Evolutionary conservation across 2,329 filamentous ascomycete genomes (phyloP), one percentile per base, ranked within the genome.

Genomic region (Bipolaris cookei): DNA sequence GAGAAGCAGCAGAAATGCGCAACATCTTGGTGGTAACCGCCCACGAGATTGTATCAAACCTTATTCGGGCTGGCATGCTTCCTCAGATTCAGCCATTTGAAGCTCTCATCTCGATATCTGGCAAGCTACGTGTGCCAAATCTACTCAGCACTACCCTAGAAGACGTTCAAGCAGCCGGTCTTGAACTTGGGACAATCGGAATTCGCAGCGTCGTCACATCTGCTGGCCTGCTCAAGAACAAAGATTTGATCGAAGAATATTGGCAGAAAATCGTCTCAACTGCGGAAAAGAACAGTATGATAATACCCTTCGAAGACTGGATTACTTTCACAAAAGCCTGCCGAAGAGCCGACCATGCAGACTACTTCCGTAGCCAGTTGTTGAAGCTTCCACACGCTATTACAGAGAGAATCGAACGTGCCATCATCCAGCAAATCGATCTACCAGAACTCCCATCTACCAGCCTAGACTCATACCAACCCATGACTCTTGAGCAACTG

Each of bases 251-350:
- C 25, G 63, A 74, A 46, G 50, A 68, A n/a, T 56, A 64, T n/a
- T 77, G 76, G 76, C 54, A 58, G 2, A 49, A 47, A 4, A 59
- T 75, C 28, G 68, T 69, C 18, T 58, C 58, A 6, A 37, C 46
- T 14, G 67, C 70, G 11, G 66, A 72, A 44, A 44, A 41, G 2
- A 58, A 71, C 18, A 67, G 69, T 42, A 43, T 44, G 14, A 59
- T 61, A 28, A 63, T 75, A 21, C 43, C 55, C 3, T 56, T 64
- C 30, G 57, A 58, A 37, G 74, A 77, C 57, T 78, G 75, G 75
- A 55, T 69, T 4, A 67, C 69, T 8, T 59, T 77, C 42, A 68
- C 69, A 18, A 69, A 63, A 56, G 75, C 74, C 25, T 73, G 71
- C 51, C 65, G 65, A 52, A 51, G 64, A 47, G 63, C 69, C n/a